These are phyloP conservation scores for Pulveroboletus ravenelii DNA, from an alignment of 768 basidiomycete genomes.

Conservation along the genomic window DNA sequence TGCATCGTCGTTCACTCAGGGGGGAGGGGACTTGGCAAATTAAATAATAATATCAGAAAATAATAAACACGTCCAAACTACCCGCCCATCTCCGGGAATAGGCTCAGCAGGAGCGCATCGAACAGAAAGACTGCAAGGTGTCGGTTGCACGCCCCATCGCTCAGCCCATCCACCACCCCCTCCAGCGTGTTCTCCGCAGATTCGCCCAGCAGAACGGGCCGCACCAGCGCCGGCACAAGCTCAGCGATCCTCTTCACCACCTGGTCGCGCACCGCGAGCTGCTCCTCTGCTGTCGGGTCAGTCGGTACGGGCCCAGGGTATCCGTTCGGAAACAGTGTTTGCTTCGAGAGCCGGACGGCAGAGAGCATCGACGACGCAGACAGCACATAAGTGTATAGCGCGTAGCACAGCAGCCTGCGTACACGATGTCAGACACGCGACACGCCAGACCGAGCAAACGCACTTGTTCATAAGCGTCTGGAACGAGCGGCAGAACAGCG, in stretches of 20 bases:
- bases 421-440: slow-evolving; percentile 7
- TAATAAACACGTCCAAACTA: slow-evolving; percentile 23
- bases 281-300: slow-evolving; percentile 77
- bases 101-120: slow-evolving; percentile 60
- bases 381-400: slow-evolving; percentile 53
- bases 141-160: slow-evolving; percentile 64
- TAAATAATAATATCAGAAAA: no score
- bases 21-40: background rate
- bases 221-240: slow-evolving; percentile 33
- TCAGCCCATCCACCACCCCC: slow-evolving; percentile 56
- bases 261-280: slow-evolving; percentile 46
- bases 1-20: slow-evolving; percentile 33
- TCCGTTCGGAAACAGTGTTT: slow-evolving; percentile 82
- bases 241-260: slow-evolving; percentile 38
- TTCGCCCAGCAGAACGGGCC: slow-evolving; percentile 40
- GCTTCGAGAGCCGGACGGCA: slow-evolving; percentile 53
- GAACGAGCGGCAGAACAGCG: slow-evolving; percentile 44
- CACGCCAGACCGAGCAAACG: slow-evolving; percentile 3
- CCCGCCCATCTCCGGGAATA: slow-evolving; percentile 72
- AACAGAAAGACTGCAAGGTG: slow-evolving; percentile 73
- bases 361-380: slow-evolving; percentile 50
- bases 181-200: slow-evolving; percentile 45
- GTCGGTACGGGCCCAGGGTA: slow-evolving; percentile 71
- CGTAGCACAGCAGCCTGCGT: slow-evolving; percentile 61
- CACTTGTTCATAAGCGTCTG: slow-evolving; percentile 59